Evolutionary conservation across 176 grass and related monocot genomes (phyloP), one percentile per base, ranked within the genome.

Genomic region (Chloris gayana): DNA sequence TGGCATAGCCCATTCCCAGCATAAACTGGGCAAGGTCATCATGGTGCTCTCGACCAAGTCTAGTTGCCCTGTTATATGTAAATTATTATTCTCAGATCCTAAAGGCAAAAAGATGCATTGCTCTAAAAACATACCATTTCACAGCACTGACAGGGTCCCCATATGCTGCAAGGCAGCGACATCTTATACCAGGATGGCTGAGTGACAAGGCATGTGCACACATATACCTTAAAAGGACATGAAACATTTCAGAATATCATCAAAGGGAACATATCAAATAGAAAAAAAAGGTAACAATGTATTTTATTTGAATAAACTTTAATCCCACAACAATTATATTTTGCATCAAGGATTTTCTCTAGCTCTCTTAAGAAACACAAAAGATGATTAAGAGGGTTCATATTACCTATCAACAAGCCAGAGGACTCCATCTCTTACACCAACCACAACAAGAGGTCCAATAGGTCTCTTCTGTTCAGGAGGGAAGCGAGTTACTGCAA

Each of bases 1-100:
- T 95, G 68, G 96, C 96, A 89, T 99, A 99, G 63, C 96, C 96
- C 96, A 99, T 99, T 72, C 96, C 96, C 82, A 99, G 88, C 96
- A 99, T 93, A 88, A 99, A 99, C 64, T 99, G 90, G 76, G 96
- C 96, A 37, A 99, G 92, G 85, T 99, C 96, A 88, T 99, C 96
- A 84, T 95, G 96, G 67, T 99, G 96, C 64, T 99, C 96, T 58
- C 96, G 82, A 49, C 90, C 93, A 81, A 99, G 92, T 84, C 92
- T 88, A 82, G 90, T 95, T 60, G 96, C 96, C 96, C 96, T 99
- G 93, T 58, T 83, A 73, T 69, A 49, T 29, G 18, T 58, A 17
- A 70, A 66, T 56, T 78, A 51, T 14, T 62, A 29, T 39, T 76
- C 27, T 63, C 4, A 30, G 44, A 73, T 53, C 51, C 64, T 68